Percentiles rank a stretch among this genome's conserved stretches.
phyloP scores from a whole-genome alignment of 2,329 filamentous ascomycete genomes.

The Lachnellula hyalina region DNA sequence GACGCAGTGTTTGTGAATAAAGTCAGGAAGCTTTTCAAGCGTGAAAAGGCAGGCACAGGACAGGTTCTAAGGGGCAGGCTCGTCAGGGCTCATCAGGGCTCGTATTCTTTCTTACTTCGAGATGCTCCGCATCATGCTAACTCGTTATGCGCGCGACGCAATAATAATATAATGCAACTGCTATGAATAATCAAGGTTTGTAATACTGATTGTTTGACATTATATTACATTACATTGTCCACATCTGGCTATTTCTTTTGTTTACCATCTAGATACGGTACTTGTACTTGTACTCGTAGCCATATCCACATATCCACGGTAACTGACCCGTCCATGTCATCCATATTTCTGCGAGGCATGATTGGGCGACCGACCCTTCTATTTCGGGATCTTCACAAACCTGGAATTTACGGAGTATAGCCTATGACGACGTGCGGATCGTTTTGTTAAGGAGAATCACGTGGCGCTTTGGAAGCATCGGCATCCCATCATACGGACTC shows the following conservation, averaged over 20 bases:
- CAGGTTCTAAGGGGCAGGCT: not conserved
- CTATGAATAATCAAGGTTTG: too few relatives aligned
- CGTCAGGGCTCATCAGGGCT: not conserved
- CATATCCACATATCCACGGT: too few relatives aligned
- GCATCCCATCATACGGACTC: too few relatives aligned
- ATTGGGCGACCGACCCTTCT: not conserved
- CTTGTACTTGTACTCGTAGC: too few relatives aligned
- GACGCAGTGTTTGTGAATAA: not conserved
- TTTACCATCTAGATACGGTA: too few relatives aligned
- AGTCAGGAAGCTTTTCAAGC: not conserved
- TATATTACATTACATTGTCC: too few relatives aligned
- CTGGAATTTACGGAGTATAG: not conserved
- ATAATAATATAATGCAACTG: not conserved
- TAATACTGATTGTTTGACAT: too few relatives aligned
- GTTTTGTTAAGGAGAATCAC: not conserved
- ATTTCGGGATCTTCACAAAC: conserved; percentile 1
- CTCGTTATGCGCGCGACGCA: not conserved
- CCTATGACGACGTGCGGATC: not conserved
- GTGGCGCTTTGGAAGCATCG: not conserved
- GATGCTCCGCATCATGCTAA: too few relatives aligned
- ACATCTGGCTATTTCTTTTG: too few relatives aligned
- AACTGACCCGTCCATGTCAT: not conserved
- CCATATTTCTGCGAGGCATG: not conserved
- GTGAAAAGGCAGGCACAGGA: not conserved
- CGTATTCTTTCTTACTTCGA: not conserved